Conservation (phyloP, 192 early-diverging fungal genomes). For the Funneliformis mosseae region DNA sequence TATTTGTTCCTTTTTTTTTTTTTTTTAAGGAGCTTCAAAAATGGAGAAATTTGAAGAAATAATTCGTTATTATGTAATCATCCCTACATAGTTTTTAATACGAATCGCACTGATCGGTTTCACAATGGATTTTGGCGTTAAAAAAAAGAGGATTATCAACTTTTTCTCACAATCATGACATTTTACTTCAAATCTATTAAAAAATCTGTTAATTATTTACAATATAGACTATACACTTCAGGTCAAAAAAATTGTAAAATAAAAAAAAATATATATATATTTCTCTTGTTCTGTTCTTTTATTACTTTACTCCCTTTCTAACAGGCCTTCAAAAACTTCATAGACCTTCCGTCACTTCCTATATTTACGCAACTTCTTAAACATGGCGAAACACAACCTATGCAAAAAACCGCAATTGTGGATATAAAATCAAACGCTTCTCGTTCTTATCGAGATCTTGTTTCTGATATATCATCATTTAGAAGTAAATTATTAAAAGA, state of each 20-base stretch:
- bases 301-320: background rate
- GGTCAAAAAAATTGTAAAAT: background rate
- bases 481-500: constrained; percentile 31
- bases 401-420: constrained; percentile 37
- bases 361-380: constrained; percentile 38
- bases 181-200: background rate
- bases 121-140: too few relatives aligned
- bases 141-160: too few relatives aligned
- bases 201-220: background rate
- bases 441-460: constrained; percentile 40
- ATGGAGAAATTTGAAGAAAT: too few relatives aligned
- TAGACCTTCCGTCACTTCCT: constrained; percentile 40
- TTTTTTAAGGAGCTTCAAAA: background rate
- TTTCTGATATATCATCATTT: constrained; percentile 38
- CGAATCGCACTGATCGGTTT: too few relatives aligned
- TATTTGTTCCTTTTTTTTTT: background rate
- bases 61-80: too few relatives aligned
- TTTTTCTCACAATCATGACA: background rate
- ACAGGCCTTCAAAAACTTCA: background rate
- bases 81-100: too few relatives aligned
- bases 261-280: too few relatives aligned
- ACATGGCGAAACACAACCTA: constrained; percentile 31
- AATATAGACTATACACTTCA: background rate
- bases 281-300: background rate
- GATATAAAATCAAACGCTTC: constrained; percentile 31